Conservation (phyloP, 371 early-diverging fungal genomes). For the Entomophthora muscae region DNA sequence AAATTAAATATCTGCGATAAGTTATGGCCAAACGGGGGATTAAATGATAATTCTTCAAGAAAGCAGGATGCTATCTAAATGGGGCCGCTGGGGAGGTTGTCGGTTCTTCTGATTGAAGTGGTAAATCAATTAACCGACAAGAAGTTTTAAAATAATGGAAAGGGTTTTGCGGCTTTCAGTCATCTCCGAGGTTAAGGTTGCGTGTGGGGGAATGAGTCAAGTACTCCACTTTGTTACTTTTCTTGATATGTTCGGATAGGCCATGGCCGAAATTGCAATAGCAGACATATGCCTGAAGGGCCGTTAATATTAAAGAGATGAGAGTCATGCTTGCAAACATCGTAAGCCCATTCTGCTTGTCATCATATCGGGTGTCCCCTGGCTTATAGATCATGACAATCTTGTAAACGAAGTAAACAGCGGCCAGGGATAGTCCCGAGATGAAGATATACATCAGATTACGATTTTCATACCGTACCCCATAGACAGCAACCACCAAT, state of each 20-base stretch:
- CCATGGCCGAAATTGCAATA: constrained; percentile 70
- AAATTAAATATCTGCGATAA: too few relatives aligned
- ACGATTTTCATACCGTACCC: constrained; percentile 44
- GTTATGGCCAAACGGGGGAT: too few relatives aligned
- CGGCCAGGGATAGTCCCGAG: constrained; percentile 36
- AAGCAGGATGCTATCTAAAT: too few relatives aligned
- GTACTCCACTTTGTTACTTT: neutral
- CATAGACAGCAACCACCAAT: constrained; percentile 56
- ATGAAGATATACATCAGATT: constrained; percentile 16
- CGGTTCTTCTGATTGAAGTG: too few relatives aligned
- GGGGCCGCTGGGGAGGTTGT: too few relatives aligned
- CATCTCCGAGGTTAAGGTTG: constrained; percentile 7
- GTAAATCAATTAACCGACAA: too few relatives aligned
- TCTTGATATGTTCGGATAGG: constrained; percentile 22
- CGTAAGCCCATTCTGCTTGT: neutral
- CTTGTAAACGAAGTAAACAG: constrained; percentile 76
- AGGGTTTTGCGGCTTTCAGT: too few relatives aligned
- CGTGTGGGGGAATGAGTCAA: neutral
- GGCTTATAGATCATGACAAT: constrained; percentile 57
- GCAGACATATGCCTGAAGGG: constrained; percentile 47
- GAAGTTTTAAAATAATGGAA: too few relatives aligned
- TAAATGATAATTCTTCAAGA: too few relatives aligned
- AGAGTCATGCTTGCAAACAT: constrained; percentile 39
- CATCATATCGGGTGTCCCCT: constrained; percentile 15
- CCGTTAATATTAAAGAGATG: constrained; percentile 39